Base-by-base conservation (phyloP, 1,284 basidiomycete species). In the Rhodofomes roseus region DNA sequence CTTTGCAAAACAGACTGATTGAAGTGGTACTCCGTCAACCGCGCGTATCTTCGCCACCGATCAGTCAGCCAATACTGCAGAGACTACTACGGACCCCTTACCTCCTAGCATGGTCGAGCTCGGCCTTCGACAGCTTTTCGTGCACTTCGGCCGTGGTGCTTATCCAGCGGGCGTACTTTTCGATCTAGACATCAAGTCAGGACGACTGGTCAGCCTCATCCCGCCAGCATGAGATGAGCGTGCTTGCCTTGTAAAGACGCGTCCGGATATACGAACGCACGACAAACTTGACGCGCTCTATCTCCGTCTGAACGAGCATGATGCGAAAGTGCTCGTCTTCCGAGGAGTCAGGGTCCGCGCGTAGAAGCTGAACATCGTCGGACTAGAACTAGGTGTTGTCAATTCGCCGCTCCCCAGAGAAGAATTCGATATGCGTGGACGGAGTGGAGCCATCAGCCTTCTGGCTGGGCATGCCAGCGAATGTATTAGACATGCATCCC, bases 291-390 rank as follows among this genome's bases (percentile, higher is more conserved):
- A 93, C 90, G 44, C 95, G 84, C 73, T 97, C 95, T 68, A 95
- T 86, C 74, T 97, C 95, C 0, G 92, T 95, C 74, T 95, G 92
- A 0, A 93, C 94, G 51, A 96, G 86, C 77, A 93, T 89, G 44
- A 95, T 90, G 63, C 93, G 82, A 65, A 95, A 90, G 69, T 97
- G 93, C 64, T 96, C 94, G 63, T 96, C 93, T 68, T 95, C 92
- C 1, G 87, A 90, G 1, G 91, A 88, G 39, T 85, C 81, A 0
- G 90, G 89, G 71, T 95, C 92, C 27, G 85, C 83, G 6, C 89
- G 81, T 25, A 96, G 76, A 20, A 87, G 73, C 65, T 88, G 85
- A 0, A 90, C 85, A 27, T 70, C 64, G 56, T 65, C 64, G 56
- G 68, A 59, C 61, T 65, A 61, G 55, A 63, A 52, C 65, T 63